Base-by-base conservation (phyloP, 257 asterid genomes). In the Lycium ferocissimum region DNA sequence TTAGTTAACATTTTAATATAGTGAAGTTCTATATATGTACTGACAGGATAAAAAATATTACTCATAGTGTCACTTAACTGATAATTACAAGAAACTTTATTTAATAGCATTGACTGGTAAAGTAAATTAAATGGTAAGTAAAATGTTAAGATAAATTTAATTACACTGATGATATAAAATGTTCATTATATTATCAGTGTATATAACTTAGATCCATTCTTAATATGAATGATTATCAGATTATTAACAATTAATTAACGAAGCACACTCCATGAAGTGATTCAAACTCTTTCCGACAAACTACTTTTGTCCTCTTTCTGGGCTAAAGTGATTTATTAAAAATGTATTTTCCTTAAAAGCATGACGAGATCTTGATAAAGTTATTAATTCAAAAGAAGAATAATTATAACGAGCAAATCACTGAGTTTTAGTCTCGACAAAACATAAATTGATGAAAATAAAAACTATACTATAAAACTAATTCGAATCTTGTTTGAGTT, bases 281-380 rank as follows among this genome's bases (percentile, higher is more conserved):
- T 62, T 75, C 43, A 22, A 75, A 49, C 62, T 75, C 62, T 49
- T 75, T 49, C 81, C 20, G 20, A 75, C 62, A 22, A 20, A 49
- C 11, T 15, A 73, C 62, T 22, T 75, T 75, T 56, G 13, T 49
- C 58, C 43, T 49, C 40, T 75, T 75, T 73, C 5, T 2, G 12
- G 81, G 6, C 43, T 49, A 75, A 75, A 75, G 81, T 75, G 62
- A 47, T 73, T 73, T 20, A 10, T 47, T 47, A 47, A 47, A 12
- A 45, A 47, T 47, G 37, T 47, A 43, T 71, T 18, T 71, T 71
- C 57, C 40, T 20, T 20, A 13, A n/a, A n/a, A 26, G n/a, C 4
- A 37, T 75, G 59, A 49, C 13, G 22, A 75, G 45, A 49, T 75
- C 81, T 49, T 75, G 22, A 75, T 75, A 75, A 73, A 75, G 62